phyloP scores from a whole-genome alignment of 495 filamentous ascomycete species.

The Terfezia boudieri region DNA sequence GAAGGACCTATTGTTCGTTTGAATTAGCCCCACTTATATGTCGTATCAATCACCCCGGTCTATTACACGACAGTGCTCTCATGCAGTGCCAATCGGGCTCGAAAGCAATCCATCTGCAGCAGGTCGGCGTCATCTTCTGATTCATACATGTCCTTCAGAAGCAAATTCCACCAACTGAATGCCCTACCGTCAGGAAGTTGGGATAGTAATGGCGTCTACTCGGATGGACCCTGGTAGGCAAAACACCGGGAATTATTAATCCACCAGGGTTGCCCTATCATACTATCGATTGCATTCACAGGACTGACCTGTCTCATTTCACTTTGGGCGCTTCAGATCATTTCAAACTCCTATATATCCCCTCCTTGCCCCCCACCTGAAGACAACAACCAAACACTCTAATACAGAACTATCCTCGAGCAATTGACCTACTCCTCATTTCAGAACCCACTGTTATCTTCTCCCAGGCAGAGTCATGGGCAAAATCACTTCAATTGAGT shows the following conservation, averaged over 20 bases:
- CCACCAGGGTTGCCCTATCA: neutral
- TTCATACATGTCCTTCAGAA: neutral
- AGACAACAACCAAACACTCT: no score
- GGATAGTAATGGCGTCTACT: neutral
- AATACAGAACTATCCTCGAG: no score
- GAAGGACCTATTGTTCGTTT: neutral
- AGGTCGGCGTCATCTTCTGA: neutral
- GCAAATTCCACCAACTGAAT: neutral
- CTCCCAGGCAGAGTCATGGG: conserved; percentile 26
- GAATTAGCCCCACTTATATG: neutral
- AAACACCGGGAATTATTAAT: neutral
- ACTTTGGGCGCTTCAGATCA: neutral
- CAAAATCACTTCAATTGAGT: conserved; percentile 47
- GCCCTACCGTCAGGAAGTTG: neutral
- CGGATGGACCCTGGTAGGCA: neutral
- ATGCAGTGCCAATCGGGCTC: neutral
- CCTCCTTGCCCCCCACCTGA: neutral
- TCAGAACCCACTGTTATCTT: no score
- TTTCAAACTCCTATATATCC: neutral
- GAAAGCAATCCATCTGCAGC: neutral
- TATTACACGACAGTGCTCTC: neutral
- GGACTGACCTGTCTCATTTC: no score
- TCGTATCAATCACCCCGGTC: neutral
- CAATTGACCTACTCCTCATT: no score
- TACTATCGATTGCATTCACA: neutral